Evolutionary conservation across 2,329 filamentous ascomycete species (phyloP).

Genomic region (Trichoderma asperellum): DNA sequence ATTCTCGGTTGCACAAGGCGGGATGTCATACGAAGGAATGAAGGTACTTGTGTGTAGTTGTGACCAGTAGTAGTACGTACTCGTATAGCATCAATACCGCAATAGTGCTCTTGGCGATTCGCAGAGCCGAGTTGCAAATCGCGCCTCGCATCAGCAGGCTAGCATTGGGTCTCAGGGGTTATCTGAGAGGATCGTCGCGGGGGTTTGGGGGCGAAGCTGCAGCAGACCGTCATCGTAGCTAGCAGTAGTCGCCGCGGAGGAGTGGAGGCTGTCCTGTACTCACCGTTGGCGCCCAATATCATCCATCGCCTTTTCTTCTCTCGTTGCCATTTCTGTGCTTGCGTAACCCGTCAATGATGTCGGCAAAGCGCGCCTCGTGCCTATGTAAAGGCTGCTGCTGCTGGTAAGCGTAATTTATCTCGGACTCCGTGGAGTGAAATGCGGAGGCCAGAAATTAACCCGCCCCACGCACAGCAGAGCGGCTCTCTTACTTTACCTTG

Average conservation of each 20-base stretch:
- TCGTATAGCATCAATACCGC: neutral
- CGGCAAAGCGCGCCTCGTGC: neutral
- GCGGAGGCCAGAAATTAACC: conserved; percentile 20
- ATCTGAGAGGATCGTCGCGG: conserved; percentile 26
- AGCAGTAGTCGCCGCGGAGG: conserved; percentile 6
- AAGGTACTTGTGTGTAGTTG: neutral
- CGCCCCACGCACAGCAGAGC: conserved; percentile 13
- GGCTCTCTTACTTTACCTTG: conserved; percentile 5
- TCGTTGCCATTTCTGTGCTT: neutral
- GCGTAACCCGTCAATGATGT: neutral
- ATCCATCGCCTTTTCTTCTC: neutral
- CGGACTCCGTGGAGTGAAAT: conserved; percentile 4
- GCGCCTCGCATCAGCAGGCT: conserved; percentile 13
- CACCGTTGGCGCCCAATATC: conserved; percentile 22
- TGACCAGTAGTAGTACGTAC: neutral
- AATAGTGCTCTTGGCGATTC: conserved; percentile 6
- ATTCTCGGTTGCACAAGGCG: neutral
- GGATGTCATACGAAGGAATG: neutral
- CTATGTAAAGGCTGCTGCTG: conserved; percentile 2
- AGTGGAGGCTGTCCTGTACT: conserved; percentile 13
- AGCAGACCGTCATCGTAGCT: conserved; percentile 22
- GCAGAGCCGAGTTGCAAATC: neutral
- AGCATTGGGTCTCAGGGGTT: conserved; percentile 18
- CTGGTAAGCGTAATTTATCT: conserved; percentile 19
- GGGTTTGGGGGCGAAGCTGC: conserved; percentile 22